Conservation (phyloP, 2,329 filamentous ascomycete species). For the Apiospora rasikravindrae region DNA sequence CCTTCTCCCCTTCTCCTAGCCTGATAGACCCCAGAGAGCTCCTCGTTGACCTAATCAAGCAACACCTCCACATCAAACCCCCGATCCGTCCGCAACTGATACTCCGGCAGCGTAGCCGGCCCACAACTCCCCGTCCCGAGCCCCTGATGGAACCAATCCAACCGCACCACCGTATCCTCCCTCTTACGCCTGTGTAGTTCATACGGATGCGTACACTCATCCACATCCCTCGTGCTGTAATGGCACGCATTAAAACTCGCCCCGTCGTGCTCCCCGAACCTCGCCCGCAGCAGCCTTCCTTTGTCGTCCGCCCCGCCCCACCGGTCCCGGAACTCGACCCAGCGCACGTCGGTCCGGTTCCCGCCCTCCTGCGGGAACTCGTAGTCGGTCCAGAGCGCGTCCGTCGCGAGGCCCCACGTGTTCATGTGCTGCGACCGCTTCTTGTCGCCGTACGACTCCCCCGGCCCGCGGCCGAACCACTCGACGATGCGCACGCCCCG, state of each 20-base stretch:
- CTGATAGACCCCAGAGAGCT: too few relatives aligned
- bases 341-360: constrained; percentile 67
- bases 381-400: constrained; percentile 63
- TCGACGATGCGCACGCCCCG: constrained; percentile 44
- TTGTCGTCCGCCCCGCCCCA: constrained; percentile 35
- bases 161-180: constrained; percentile 59
- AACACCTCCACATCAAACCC: constrained; percentile 52
- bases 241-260: constrained; percentile 62
- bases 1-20: background rate
- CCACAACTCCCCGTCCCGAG: constrained; percentile 68
- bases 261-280: constrained; percentile 52
- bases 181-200: constrained; percentile 57
- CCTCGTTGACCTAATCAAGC: constrained; percentile 41
- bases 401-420: constrained; percentile 52
- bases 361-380: constrained; percentile 73
- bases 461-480: constrained; percentile 73
- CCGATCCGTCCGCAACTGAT: constrained; percentile 47
- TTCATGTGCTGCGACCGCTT: constrained; percentile 65
- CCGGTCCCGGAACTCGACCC: constrained; percentile 54
- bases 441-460: constrained; percentile 70
- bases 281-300: constrained; percentile 46
- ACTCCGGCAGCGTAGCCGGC: constrained; percentile 56
- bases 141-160: constrained; percentile 68
- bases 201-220: constrained; percentile 62
- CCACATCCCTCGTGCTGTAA: constrained; percentile 60